These are phyloP conservation scores for Botryotinia globosa DNA, from an alignment of 2,329 filamentous ascomycete species.

Conservation along the genomic window DNA sequence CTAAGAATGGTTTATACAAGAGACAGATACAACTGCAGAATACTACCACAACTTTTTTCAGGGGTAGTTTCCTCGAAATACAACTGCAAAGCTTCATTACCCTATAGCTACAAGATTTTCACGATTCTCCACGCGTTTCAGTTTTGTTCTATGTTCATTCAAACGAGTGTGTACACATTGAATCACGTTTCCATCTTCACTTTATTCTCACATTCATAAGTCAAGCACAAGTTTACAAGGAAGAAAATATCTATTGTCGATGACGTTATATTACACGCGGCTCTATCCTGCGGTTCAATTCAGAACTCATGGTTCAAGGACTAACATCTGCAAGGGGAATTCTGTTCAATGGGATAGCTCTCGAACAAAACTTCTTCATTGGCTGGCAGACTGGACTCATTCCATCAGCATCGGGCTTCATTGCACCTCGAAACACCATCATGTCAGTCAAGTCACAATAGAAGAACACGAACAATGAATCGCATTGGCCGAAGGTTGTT, in stretches of 20 bases:
- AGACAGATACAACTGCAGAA: background rate
- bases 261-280: background rate
- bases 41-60: background rate
- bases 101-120: background rate
- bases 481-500: conserved; percentile 6
- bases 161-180: background rate
- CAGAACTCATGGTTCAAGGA: background rate
- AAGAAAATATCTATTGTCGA: background rate
- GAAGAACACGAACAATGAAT: conserved; percentile 2
- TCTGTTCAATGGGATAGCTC: background rate
- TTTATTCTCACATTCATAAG: background rate
- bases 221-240: background rate
- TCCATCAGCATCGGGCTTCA: background rate
- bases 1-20: background rate
- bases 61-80: background rate
- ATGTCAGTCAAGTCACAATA: conserved; percentile 5
- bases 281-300: too few relatives aligned
- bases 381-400: background rate
- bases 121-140: background rate
- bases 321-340: background rate
- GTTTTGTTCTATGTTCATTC: background rate
- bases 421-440: conserved; percentile 2
- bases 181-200: background rate
- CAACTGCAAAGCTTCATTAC: background rate
- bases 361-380: conserved; percentile 10